A percentile compares a stretch with the other conserved stretches of the same genome.
Conservation (phyloP, 2,329 filamentous ascomycete genomes). For the Setomelanomma holmii region DNA sequence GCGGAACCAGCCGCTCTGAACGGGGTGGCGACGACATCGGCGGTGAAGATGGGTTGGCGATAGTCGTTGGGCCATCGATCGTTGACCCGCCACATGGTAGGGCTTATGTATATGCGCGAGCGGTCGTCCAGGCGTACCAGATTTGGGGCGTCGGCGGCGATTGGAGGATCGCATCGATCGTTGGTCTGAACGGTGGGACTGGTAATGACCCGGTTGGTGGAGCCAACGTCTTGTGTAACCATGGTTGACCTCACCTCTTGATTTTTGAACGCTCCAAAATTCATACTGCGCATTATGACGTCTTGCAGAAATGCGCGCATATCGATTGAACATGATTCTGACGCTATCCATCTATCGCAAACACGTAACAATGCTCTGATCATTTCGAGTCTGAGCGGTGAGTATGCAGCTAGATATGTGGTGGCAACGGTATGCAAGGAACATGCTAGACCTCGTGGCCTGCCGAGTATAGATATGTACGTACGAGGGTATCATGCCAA, state of each 20-base stretch:
- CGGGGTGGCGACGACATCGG: neutral
- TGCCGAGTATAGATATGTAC: conserved; percentile 2
- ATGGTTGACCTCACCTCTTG: neutral
- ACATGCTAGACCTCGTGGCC: neutral
- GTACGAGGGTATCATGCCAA: conserved; percentile 28
- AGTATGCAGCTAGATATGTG: too few relatives aligned
- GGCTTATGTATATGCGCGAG: neutral
- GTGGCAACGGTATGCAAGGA: neutral
- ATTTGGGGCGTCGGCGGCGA: neutral
- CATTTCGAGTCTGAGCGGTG: neutral
- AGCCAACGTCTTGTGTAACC: neutral
- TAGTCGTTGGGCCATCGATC: neutral
- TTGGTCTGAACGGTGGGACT: neutral
- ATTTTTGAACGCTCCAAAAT: too few relatives aligned
- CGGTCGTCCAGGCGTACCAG: neutral
- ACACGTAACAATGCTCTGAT: too few relatives aligned
- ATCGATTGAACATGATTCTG: too few relatives aligned
- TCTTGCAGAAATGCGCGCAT: too few relatives aligned
- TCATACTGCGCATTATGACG: too few relatives aligned
- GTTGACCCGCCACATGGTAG: neutral
- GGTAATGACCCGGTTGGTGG: neutral
- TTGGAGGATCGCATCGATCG: neutral
- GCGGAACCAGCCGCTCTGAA: neutral
- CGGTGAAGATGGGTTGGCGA: neutral
- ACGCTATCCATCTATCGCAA: neutral